A percentile compares a stretch with the other conserved stretches of the same genome.
Evolutionary conservation across 768 basidiomycete species (phyloP).

Genomic region (Phanerochaete carnosa): DNA sequence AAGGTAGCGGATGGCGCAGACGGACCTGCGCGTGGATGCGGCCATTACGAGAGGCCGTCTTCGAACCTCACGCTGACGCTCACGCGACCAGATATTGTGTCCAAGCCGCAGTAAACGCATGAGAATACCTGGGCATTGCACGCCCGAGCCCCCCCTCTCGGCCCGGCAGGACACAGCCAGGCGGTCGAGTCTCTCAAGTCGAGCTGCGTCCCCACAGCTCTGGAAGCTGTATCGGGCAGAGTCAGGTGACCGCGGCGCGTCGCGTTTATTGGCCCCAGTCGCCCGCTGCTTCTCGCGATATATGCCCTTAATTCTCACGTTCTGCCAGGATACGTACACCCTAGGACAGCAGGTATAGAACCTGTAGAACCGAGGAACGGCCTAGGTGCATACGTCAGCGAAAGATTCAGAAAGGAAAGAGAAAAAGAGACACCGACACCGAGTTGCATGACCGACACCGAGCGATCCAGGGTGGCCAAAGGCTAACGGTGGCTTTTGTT

Average conservation of each 20-base stretch:
- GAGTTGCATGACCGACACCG: not conserved
- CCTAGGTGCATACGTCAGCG: not conserved
- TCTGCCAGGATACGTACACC: not conserved
- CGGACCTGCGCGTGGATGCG: not conserved
- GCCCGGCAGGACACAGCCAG: no score
- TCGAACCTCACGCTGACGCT: not conserved
- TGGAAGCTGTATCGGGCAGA: no score
- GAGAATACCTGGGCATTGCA: no score
- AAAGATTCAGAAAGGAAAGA: not conserved
- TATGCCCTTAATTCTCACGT: not conserved
- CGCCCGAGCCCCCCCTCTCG: no score
- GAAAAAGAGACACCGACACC: no score
- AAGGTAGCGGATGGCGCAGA: not conserved
- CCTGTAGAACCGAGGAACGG: no score
- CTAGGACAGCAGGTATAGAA: no score
- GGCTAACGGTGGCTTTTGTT: no score
- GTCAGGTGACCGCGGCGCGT: not conserved
- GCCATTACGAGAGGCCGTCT: not conserved
- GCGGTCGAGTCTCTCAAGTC: no score
- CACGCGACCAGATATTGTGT: not conserved
- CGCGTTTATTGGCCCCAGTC: not conserved
- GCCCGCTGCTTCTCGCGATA: not conserved
- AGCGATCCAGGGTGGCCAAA: not conserved
- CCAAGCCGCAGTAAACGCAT: not conserved
- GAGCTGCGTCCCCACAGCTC: no score